phyloP scores from a whole-genome alignment of 352 stramenopile genomes.

The Phytophthora tubulina region DNA sequence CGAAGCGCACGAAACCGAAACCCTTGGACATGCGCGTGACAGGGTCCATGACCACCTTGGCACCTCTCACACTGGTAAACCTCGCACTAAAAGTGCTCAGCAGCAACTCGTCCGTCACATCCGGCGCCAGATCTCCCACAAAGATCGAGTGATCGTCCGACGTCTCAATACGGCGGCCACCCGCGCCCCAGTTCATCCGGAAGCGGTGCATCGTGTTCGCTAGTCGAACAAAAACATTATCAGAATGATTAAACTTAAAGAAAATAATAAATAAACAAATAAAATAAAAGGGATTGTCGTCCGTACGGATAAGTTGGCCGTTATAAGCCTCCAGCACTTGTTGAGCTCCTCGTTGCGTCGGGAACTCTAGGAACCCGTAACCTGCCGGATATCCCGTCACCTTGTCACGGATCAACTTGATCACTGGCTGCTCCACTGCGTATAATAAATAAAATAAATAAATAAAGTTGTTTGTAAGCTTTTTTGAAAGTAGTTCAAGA shows the following conservation, averaged over 20 bases:
- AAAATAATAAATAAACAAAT: conserved; percentile 6
- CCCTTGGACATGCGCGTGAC: conserved; percentile 92
- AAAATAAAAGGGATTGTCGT: conserved; percentile 6
- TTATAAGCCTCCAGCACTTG: conserved; percentile 89
- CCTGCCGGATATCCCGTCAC: conserved; percentile 88
- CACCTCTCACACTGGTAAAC: conserved; percentile 85
- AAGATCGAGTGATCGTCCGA: conserved; percentile 92
- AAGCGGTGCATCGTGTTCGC: conserved; percentile 91
- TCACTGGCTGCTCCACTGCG: conserved; percentile 80
- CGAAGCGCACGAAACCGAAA: conserved; percentile 94
- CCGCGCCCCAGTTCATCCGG: conserved; percentile 93
- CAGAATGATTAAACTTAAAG: conserved; percentile 6
- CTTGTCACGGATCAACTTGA: conserved; percentile 94
- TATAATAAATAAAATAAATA: conserved; percentile 14
- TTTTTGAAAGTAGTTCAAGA: no score
- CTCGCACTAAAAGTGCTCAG: conserved; percentile 81
- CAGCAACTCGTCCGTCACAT: conserved; percentile 92
- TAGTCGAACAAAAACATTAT: conserved; percentile 40
- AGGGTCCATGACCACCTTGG: conserved; percentile 93
- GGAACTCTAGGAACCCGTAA: conserved; percentile 94
- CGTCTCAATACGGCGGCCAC: conserved; percentile 87
- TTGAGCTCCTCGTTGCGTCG: conserved; percentile 81
- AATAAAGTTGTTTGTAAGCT: not conserved
- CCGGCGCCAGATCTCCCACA: conserved; percentile 91
- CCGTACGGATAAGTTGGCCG: conserved; percentile 86